These are phyloP conservation scores for Hymenoscyphus occultus DNA, from an alignment of 2,329 filamentous ascomycete genomes.

Conservation along the genomic window DNA sequence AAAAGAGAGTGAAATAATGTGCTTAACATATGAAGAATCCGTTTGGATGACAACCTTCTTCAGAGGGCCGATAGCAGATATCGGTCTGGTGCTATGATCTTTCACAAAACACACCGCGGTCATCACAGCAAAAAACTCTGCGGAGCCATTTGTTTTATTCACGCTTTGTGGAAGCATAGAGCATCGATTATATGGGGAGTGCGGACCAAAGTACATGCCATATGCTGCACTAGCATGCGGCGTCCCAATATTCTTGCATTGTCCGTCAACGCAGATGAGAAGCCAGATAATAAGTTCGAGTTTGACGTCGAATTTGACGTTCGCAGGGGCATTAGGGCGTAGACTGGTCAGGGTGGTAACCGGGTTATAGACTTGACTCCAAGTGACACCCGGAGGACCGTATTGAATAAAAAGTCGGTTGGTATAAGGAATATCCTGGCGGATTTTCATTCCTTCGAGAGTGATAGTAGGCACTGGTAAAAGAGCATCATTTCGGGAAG, in stretches of 20 bases:
- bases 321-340: neutral
- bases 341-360: neutral
- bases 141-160: neutral
- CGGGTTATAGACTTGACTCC: neutral
- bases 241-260: neutral
- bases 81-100: neutral
- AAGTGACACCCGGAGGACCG: neutral
- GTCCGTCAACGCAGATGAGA: neutral
- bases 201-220: neutral
- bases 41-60: neutral
- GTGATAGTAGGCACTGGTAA: too few relatives aligned
- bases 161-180: neutral
- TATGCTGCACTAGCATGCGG: neutral
- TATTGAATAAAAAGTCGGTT: neutral
- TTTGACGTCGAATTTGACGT: too few relatives aligned
- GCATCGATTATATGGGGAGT: neutral
- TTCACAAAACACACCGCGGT: neutral
- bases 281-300: too few relatives aligned
- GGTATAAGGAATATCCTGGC: neutral
- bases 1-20: neutral
- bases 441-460: too few relatives aligned
- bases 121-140: neutral
- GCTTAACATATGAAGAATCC: neutral
- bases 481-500: too few relatives aligned
- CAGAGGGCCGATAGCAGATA: neutral